Percentiles rank a stretch among this genome's conserved stretches.
phyloP scores from a whole-genome alignment of 2,329 filamentous ascomycete genomes.

The Alternaria consortialis region DNA sequence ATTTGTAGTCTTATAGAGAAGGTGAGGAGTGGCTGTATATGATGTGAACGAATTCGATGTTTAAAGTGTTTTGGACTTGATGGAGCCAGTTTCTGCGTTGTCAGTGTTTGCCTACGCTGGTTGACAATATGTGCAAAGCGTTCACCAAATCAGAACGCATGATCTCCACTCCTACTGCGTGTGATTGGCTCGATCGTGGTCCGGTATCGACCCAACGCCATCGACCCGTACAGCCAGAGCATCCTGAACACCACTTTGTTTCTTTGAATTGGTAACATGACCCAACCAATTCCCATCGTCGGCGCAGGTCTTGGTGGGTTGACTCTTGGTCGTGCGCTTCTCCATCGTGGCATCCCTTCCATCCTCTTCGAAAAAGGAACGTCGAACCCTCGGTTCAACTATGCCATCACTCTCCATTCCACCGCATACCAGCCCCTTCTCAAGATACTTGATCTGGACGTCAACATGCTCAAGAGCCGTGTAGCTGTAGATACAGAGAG shows the following conservation, averaged over 20 bases:
- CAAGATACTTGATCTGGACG: slow-evolving; percentile 42
- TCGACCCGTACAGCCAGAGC: neutral
- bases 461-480: slow-evolving; percentile 38
- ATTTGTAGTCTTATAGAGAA: slow-evolving; percentile 30
- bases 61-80: neutral
- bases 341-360: slow-evolving; percentile 39
- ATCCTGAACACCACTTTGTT: too few species aligned
- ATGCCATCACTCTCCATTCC: slow-evolving; percentile 53
- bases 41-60: neutral
- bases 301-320: slow-evolving; percentile 59
- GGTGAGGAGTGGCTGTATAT: neutral
- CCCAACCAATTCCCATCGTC: slow-evolving; percentile 45
- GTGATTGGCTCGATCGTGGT: neutral
- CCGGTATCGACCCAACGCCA: too few species aligned
- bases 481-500: slow-evolving; percentile 44
- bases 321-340: slow-evolving; percentile 50
- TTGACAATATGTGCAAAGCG: neutral
- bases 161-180: neutral
- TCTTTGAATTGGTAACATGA: neutral
- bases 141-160: neutral
- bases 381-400: slow-evolving; percentile 40
- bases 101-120: neutral
- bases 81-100: neutral
- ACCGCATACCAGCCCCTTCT: slow-evolving; percentile 46
- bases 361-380: slow-evolving; percentile 48